Conservation (phyloP, 164 flowering plant species). For the Euptelea pleiosperma region DNA sequence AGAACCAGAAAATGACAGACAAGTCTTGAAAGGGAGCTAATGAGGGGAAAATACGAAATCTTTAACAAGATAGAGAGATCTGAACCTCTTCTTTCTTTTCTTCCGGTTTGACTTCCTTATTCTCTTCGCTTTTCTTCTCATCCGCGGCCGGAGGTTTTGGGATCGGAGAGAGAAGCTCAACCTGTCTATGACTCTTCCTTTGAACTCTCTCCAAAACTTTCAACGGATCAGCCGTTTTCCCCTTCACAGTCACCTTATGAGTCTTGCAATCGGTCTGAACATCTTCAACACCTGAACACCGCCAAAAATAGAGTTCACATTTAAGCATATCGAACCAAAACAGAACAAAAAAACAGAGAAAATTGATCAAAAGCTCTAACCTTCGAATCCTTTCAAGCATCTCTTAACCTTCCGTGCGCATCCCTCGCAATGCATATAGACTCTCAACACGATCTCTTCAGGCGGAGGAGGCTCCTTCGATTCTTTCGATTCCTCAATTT, state of each 20-base stretch:
- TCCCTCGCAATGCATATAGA: constrained; percentile 95
- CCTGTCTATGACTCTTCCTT: constrained; percentile 61
- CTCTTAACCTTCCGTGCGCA: constrained; percentile 73
- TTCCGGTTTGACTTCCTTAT: constrained; percentile 47
- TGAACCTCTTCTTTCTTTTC: constrained; percentile 64
- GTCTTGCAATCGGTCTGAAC: constrained; percentile 64
- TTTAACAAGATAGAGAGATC: constrained; percentile 4
- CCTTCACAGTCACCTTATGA: constrained; percentile 64
- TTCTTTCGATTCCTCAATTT: constrained; percentile 21
- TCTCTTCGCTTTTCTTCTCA: constrained; percentile 42
- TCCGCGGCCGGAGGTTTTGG: constrained; percentile 58
- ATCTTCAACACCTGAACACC: constrained; percentile 62
- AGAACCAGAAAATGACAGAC: not conserved
- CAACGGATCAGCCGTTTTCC: constrained; percentile 74
- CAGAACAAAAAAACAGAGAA: constrained; percentile 3
- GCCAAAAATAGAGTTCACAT: not conserved
- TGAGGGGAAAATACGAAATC: not conserved
- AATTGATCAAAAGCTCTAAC: constrained; percentile 23
- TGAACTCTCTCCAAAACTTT: constrained; percentile 65
- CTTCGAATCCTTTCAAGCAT: constrained; percentile 64
- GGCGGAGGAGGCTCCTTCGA: constrained; percentile 48
- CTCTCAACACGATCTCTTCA: constrained; percentile 53
- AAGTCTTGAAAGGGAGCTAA: not conserved
- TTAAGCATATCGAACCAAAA: not conserved
- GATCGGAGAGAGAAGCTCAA: constrained; percentile 64